A percentile compares a stretch with the other conserved stretches of the same genome.
Conservation (phyloP, 106 monocot genomes). For the Cymbidium sinense region DNA sequence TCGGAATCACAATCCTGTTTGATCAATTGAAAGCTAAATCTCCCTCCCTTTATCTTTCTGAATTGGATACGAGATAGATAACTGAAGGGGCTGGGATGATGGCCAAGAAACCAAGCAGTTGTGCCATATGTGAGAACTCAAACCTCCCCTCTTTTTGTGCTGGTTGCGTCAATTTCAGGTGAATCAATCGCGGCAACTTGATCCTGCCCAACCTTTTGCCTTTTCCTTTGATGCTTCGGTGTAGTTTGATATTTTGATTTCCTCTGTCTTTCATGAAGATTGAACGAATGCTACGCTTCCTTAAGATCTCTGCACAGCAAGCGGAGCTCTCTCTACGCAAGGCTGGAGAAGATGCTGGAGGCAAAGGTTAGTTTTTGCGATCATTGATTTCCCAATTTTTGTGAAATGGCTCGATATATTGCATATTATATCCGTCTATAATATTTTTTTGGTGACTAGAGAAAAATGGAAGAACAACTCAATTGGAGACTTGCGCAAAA, state of each 20-base stretch:
- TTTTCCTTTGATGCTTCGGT: neutral
- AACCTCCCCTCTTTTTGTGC: slow-evolving; percentile 74
- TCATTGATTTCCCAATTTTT: neutral
- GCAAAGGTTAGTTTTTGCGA: slow-evolving; percentile 44
- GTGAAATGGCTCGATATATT: neutral
- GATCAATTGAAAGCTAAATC: neutral
- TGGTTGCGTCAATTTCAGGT: slow-evolving; percentile 79
- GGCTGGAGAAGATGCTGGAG: slow-evolving; percentile 28
- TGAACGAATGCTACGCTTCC: slow-evolving; percentile 42
- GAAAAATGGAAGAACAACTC: slow-evolving; percentile 38
- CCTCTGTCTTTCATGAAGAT: slow-evolving; percentile 24
- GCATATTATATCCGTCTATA: neutral
- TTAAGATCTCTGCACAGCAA: slow-evolving; percentile 38
- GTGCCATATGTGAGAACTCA: slow-evolving; percentile 62
- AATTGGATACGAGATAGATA: neutral
- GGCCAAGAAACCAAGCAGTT: slow-evolving; percentile 40
- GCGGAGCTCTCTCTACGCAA: slow-evolving; percentile 42
- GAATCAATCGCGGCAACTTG: neutral
- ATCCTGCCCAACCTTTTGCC: neutral
- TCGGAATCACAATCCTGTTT: neutral
- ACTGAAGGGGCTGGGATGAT: slow-evolving; percentile 9
- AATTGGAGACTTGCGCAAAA: slow-evolving; percentile 46
- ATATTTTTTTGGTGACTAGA: slow-evolving; percentile 16
- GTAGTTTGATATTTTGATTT: neutral
- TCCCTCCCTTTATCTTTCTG: neutral